phyloP scores from a whole-genome alignment of 1,284 basidiomycete genomes.

The Cystobasidium slooffiae region DNA sequence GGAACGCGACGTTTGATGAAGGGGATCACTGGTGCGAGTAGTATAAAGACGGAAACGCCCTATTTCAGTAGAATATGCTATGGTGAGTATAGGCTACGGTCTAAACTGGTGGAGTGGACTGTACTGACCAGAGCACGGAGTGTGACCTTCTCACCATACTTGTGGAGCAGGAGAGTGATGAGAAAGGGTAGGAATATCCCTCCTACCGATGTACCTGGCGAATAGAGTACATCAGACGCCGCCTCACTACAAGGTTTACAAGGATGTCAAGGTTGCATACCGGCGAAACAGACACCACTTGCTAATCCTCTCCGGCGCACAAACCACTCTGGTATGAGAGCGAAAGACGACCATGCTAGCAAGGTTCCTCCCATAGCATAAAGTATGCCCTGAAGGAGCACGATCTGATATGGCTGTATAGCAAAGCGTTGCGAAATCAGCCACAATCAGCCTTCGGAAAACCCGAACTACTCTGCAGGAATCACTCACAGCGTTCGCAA shows the following conservation, averaged over 20 bases:
- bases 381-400: constrained; percentile 30
- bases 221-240: not conserved
- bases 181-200: constrained; percentile 38
- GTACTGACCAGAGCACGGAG: constrained; percentile 23
- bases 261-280: not conserved
- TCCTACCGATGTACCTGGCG: constrained; percentile 33
- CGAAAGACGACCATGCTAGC: constrained; percentile 20
- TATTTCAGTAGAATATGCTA: not conserved
- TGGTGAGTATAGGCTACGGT: not conserved
- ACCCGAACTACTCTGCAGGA: not conserved
- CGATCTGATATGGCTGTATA: constrained; percentile 31
- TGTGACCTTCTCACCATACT: constrained; percentile 19
- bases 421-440: no score
- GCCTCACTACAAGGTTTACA: not conserved
- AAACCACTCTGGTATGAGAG: constrained; percentile 37
- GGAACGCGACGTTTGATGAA: constrained; percentile 30
- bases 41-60: constrained; percentile 23
- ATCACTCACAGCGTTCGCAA: constrained; percentile 27
- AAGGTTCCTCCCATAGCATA: constrained; percentile 38
- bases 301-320: constrained; percentile 30
- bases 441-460: not conserved
- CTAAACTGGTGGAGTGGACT: not conserved
- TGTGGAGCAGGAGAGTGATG: constrained; percentile 20
- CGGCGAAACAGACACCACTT: constrained; percentile 31
- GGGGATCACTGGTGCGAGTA: constrained; percentile 28